Percentiles rank a stretch among this genome's conserved stretches.
phyloP scores from a whole-genome alignment of 768 basidiomycete species.

The Russula dissimulans region DNA sequence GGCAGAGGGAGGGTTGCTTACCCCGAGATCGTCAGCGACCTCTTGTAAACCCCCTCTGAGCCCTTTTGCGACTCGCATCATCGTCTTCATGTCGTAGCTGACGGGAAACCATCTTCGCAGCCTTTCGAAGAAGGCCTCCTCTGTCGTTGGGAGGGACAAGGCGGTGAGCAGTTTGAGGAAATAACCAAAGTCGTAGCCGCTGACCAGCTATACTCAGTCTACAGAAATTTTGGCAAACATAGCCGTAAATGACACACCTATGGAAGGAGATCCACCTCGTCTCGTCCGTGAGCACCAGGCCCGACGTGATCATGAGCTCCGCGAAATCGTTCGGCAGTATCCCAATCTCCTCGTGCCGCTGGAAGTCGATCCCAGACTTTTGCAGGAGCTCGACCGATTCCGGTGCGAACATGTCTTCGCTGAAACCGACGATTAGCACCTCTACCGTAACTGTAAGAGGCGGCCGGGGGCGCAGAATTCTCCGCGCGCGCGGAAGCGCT shows the following conservation, averaged over 20 bases:
- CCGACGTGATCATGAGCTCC: conserved; percentile 93
- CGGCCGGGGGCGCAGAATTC: background rate
- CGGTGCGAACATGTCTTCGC: conserved; percentile 98
- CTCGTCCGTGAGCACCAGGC: conserved; percentile 79
- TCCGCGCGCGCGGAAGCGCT: background rate
- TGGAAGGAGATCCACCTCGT: conserved; percentile 98
- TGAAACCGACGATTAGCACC: conserved; percentile 26
- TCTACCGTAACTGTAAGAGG: background rate
- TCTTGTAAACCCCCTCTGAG: conserved; percentile 88
- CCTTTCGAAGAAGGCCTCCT: conserved; percentile 84
- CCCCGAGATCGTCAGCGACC: conserved; percentile 91
- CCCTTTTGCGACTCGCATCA: conserved; percentile 80
- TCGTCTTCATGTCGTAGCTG: conserved; percentile 95
- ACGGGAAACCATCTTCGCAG: conserved; percentile 90
- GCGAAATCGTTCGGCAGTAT: conserved; percentile 93
- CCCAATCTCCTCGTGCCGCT: conserved; percentile 85
- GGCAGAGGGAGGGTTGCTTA: conserved; percentile 33
- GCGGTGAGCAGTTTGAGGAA: conserved; percentile 89
- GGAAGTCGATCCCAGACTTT: conserved; percentile 94
- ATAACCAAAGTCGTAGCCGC: conserved; percentile 99
- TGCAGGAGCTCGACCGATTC: conserved; percentile 91
- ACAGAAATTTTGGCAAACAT: background rate
- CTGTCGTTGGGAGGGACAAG: conserved; percentile 76
- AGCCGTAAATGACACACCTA: conserved; percentile 49
- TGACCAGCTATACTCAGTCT: conserved; percentile 26